Conservation (phyloP, 805 yeast species). For the Saccharomycopsis selenospora region DNA sequence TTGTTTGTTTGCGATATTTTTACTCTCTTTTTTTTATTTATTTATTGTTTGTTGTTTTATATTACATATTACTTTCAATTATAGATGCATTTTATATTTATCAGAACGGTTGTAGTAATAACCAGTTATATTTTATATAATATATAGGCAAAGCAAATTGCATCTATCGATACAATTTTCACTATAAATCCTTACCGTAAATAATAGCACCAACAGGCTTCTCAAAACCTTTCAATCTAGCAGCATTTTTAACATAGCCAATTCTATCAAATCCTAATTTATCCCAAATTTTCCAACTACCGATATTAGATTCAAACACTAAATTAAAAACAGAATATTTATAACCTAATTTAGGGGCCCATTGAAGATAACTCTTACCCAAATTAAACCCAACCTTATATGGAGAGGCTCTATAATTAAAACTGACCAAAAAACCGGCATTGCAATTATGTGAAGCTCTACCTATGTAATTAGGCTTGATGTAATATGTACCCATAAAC, state of each 20-base stretch:
- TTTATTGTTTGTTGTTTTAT: too few relatives aligned
- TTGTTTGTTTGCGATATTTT: too few relatives aligned
- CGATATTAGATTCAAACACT: conserved; percentile 75
- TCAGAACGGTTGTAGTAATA: too few relatives aligned
- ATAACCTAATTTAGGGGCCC: conserved; percentile 78
- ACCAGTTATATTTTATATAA: too few relatives aligned
- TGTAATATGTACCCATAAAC: conserved; percentile 67
- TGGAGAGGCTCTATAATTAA: conserved; percentile 46
- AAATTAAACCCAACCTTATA: conserved; percentile 58
- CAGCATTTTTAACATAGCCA: conserved; percentile 72
- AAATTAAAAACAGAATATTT: conserved; percentile 79
- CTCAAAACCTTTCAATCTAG: conserved; percentile 54
- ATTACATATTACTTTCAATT: too few relatives aligned
- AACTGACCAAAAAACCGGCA: conserved; percentile 74
- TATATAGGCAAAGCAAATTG: too few relatives aligned
- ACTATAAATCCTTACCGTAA: conserved; percentile 56
- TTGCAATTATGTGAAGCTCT: conserved; percentile 83
- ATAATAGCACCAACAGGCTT: conserved; percentile 69
- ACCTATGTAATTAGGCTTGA: conserved; percentile 83
- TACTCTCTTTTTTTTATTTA: too few relatives aligned
- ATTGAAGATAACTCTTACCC: conserved; percentile 56
- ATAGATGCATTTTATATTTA: too few relatives aligned
- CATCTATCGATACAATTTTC: not conserved
- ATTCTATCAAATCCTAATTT: conserved; percentile 70
- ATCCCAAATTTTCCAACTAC: conserved; percentile 78